These are phyloP conservation scores for Phylloporus gajari DNA, from an alignment of 1,284 basidiomycete species.

Conservation along the genomic window DNA sequence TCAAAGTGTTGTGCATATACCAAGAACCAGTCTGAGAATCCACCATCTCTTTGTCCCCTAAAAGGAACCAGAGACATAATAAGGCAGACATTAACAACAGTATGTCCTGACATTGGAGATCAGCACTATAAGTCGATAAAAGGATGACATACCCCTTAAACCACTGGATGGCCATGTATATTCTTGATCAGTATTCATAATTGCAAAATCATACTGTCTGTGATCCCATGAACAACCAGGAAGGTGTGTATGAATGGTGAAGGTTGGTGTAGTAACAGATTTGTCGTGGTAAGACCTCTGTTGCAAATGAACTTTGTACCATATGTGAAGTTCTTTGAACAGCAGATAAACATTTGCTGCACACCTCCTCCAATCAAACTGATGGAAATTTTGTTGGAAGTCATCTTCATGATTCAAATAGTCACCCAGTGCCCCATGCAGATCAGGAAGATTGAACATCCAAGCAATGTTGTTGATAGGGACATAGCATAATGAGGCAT, in stretches of 20 bases:
- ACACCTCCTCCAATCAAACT: neutral
- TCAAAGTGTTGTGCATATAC: neutral
- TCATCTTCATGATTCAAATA: neutral
- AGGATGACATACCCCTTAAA: no score
- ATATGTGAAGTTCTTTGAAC: neutral
- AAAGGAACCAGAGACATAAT: neutral
- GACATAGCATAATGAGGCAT: rapidly evolving
- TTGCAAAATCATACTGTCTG: no score
- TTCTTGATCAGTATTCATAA: no score
- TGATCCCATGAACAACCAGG: neutral
- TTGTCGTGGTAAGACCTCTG: neutral
- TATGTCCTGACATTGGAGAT: neutral
- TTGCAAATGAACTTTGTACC: neutral
- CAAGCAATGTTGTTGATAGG: neutral
- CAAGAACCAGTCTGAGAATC: no score
- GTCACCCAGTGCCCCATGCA: neutral
- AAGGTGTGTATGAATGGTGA: neutral
- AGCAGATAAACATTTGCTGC: neutral
- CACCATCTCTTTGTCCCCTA: no score
- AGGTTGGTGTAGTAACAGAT: neutral
- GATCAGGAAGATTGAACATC: neutral
- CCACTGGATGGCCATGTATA: no score
- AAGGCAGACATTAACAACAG: neutral
- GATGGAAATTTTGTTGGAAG: neutral
- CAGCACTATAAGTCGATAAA: no score